A percentile compares a stretch with the other conserved stretches of the same genome.
These are phyloP conservation scores for Ophiobolus disseminans DNA, from an alignment of 2,329 filamentous ascomycete species.

Conservation along the genomic window DNA sequence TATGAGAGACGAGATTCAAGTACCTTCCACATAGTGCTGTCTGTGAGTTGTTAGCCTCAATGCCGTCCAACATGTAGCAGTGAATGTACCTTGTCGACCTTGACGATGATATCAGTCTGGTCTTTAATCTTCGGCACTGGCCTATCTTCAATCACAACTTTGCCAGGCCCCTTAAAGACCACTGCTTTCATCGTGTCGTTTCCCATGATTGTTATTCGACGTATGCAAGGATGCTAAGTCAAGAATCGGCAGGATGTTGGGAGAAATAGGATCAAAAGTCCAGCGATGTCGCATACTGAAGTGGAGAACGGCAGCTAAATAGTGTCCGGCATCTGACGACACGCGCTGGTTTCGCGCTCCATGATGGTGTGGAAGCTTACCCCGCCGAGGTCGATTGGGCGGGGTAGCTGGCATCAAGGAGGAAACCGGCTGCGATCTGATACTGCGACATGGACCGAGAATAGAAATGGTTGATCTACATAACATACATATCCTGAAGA, in stretches of 20 bases:
- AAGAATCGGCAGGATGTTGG: neutral
- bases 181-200: slow-evolving; percentile 78
- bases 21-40: slow-evolving; percentile 89
- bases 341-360: slow-evolving; percentile 9
- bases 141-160: slow-evolving; percentile 78
- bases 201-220: slow-evolving; percentile 18
- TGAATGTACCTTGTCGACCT: slow-evolving; percentile 67
- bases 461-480: too few relatives aligned
- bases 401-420: slow-evolving; percentile 22
- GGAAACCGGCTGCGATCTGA: slow-evolving; percentile 11
- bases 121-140: slow-evolving; percentile 78
- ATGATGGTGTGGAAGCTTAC: slow-evolving; percentile 22
- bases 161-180: slow-evolving; percentile 79
- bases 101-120: slow-evolving; percentile 78
- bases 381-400: slow-evolving; percentile 34
- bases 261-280: slow-evolving; percentile 4
- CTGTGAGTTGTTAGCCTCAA: slow-evolving; percentile 22
- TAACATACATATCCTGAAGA: too few relatives aligned
- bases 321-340: slow-evolving; percentile 18
- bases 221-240: neutral
- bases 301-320: neutral
- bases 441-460: too few relatives aligned
- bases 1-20: slow-evolving; percentile 17
- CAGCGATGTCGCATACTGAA: neutral
- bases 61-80: neutral